A percentile compares a stretch with the other conserved stretches of the same genome.
Conservation (phyloP, 2,329 filamentous ascomycete genomes). For the Fusarium phyllophilum region DNA sequence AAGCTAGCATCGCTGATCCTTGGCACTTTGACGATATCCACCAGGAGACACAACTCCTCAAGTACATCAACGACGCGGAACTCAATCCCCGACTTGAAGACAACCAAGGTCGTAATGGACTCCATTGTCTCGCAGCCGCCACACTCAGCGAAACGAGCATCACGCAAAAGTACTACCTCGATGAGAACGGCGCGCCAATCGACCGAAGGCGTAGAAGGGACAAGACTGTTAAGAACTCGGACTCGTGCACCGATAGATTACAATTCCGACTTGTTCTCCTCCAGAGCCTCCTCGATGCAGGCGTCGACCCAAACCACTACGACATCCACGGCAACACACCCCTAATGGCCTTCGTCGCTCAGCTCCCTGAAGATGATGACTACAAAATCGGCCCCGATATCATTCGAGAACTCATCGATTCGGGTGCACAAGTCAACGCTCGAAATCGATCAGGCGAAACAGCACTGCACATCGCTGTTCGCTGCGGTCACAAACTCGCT, state of each 20-base stretch:
- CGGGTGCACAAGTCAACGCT: constrained; percentile 58
- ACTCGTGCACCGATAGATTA: constrained; percentile 49
- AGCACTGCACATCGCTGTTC: constrained; percentile 63
- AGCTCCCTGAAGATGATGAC: constrained; percentile 62
- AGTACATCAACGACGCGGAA: constrained; percentile 29
- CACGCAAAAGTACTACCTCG: constrained; percentile 46
- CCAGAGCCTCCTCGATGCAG: constrained; percentile 47
- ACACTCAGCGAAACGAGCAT: constrained; percentile 56
- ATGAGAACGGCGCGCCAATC: constrained; percentile 19
- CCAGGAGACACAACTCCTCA: constrained; percentile 38
- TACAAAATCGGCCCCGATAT: constrained; percentile 59
- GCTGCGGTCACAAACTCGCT: constrained; percentile 63
- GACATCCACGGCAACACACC: constrained; percentile 63
- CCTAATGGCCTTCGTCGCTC: constrained; percentile 64
- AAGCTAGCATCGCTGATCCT: neutral
- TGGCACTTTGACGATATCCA: constrained; percentile 12
- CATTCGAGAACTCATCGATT: constrained; percentile 54
- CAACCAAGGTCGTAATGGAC: constrained; percentile 62
- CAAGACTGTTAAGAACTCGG: constrained; percentile 36
- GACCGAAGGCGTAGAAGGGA: constrained; percentile 13
- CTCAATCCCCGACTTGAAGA: constrained; percentile 41
- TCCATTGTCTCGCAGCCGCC: constrained; percentile 68
- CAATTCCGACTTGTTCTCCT: constrained; percentile 43
- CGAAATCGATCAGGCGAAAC: constrained; percentile 67
- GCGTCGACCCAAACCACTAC: constrained; percentile 63